Conservation (phyloP, 257 asterid genomes). For the Thymus mandschuricus region DNA sequence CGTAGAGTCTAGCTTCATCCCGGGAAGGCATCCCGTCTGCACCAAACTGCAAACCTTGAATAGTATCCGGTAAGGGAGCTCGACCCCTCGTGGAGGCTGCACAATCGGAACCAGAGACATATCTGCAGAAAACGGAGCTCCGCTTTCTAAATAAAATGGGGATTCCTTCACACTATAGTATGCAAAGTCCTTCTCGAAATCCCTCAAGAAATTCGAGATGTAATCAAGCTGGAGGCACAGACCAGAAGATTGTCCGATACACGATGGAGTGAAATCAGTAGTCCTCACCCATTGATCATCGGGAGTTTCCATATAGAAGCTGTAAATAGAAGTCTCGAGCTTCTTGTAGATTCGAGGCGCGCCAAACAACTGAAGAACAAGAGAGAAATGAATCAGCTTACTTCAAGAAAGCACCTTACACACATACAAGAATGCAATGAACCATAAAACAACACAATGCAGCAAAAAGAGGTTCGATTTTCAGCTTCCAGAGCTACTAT, state of each 20-base stretch:
- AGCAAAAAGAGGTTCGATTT: background rate
- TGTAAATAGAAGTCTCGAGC: slow-evolving; percentile 32
- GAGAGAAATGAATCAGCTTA: slow-evolving; percentile 9
- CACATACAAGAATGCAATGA: too few relatives aligned
- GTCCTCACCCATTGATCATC: slow-evolving; percentile 95
- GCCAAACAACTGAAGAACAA: slow-evolving; percentile 60
- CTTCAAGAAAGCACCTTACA: background rate
- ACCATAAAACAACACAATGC: too few relatives aligned
- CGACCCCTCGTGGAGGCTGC: slow-evolving; percentile 47
- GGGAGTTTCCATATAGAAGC: slow-evolving; percentile 49
- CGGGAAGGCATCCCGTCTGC: slow-evolving; percentile 83
- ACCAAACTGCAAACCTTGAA: slow-evolving; percentile 72
- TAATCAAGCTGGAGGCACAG: slow-evolving; percentile 68
- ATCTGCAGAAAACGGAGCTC: slow-evolving; percentile 47
- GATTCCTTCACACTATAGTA: slow-evolving; percentile 54
- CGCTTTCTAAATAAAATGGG: slow-evolving; percentile 44
- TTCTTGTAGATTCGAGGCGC: slow-evolving; percentile 80
- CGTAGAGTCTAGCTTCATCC: slow-evolving; percentile 54
- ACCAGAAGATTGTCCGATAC: slow-evolving; percentile 86
- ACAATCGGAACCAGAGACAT: slow-evolving; percentile 70
- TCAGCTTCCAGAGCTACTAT: background rate
- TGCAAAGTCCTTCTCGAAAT: slow-evolving; percentile 54
- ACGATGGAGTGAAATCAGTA: slow-evolving; percentile 64
- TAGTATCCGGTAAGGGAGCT: slow-evolving; percentile 60
- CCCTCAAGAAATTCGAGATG: slow-evolving; percentile 49